Percentiles rank a stretch among this genome's conserved stretches.
Conservation (phyloP, 768 basidiomycete species). For the Rhodosporidiobolus sp. region DNA sequence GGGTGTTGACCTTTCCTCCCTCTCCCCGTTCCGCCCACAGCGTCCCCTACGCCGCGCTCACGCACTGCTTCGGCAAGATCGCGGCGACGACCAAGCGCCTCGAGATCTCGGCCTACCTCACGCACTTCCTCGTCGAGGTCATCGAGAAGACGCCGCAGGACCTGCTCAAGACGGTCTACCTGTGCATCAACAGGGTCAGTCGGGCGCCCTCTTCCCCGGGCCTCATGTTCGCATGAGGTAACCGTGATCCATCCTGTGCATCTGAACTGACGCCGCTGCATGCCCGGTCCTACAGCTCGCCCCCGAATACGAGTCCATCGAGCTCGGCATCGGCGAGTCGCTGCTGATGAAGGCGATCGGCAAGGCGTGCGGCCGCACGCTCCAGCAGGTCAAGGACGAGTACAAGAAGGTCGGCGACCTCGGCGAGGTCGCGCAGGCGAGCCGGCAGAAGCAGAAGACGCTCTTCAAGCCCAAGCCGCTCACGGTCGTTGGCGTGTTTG, state of each 20-base stretch:
- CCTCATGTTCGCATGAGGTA: too few species aligned
- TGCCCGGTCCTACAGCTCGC: conserved; percentile 63
- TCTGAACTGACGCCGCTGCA: too few species aligned
- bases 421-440: conserved; percentile 91
- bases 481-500: conserved; percentile 83
- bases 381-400: conserved; percentile 78
- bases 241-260: too few species aligned
- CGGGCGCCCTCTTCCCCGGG: not conserved
- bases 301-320: conserved; percentile 91
- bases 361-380: conserved; percentile 87
- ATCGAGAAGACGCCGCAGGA: conserved; percentile 77
- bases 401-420: conserved; percentile 93
- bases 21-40: conserved; percentile 52
- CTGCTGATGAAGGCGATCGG: conserved; percentile 91
- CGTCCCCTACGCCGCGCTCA: conserved; percentile 88
- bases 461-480: conserved; percentile 90
- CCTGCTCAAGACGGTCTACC: conserved; percentile 82
- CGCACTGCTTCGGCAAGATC: conserved; percentile 81
- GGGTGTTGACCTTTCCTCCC: not conserved
- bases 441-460: conserved; percentile 65
- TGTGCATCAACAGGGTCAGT: conserved; percentile 91
- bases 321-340: conserved; percentile 94
- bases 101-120: conserved; percentile 85
- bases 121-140: conserved; percentile 81
- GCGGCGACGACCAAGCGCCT: conserved; percentile 92